A percentile compares a stretch with the other conserved stretches of the same genome.
Conservation (phyloP, 225 moss, liverwort and hornwort species). For the Anthoceros angustus region DNA sequence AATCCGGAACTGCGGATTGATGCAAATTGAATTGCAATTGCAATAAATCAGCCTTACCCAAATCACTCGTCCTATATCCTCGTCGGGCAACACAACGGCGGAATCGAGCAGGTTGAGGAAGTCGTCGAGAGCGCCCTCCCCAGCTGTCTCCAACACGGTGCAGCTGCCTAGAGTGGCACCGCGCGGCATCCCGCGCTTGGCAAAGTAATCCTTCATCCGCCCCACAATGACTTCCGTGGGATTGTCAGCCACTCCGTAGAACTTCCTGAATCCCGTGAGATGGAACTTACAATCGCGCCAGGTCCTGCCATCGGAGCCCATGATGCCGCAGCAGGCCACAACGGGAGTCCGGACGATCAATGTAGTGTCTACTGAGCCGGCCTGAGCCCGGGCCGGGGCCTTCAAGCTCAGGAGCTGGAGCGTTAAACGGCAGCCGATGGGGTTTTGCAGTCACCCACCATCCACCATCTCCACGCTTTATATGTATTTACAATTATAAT, state of each 20-base stretch:
- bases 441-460: too few relatives aligned
- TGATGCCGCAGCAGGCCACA: too few relatives aligned
- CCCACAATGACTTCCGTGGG: slow-evolving; percentile 61
- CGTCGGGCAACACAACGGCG: not conserved
- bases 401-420: too few relatives aligned
- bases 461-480: too few relatives aligned
- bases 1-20: not conserved
- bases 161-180: slow-evolving; percentile 50
- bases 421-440: too few relatives aligned
- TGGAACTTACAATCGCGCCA: slow-evolving; percentile 46
- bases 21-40: not conserved
- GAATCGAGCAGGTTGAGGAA: slow-evolving; percentile 38
- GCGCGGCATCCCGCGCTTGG: slow-evolving; percentile 32
- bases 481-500: too few relatives aligned
- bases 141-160: slow-evolving; percentile 72
- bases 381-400: too few relatives aligned
- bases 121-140: slow-evolving; percentile 28
- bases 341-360: too few relatives aligned
- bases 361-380: too few relatives aligned
- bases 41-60: not conserved
- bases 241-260: slow-evolving; percentile 66
- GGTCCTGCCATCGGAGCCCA: slow-evolving; percentile 61
- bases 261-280: slow-evolving; percentile 83
- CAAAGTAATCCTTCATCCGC: slow-evolving; percentile 37
- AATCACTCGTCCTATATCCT: not conserved